Evolutionary conservation across 2,329 filamentous ascomycete species (phyloP).

Genomic region (Phymatotrichopsis omnivora): DNA sequence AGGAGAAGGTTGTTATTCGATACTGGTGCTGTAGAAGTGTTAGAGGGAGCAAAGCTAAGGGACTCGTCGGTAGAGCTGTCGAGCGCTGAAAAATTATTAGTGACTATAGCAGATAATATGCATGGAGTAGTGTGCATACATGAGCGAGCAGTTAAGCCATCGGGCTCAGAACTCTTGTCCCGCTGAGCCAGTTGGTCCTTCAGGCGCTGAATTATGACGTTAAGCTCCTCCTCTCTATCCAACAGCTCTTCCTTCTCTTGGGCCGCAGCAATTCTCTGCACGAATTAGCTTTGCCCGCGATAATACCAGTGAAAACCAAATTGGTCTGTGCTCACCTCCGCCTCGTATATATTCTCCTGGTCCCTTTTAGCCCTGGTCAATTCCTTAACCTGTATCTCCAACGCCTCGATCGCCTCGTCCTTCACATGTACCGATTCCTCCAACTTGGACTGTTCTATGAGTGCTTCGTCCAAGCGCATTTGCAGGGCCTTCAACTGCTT

Average conservation of each 20-base stretch:
- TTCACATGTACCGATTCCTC: slow-evolving; percentile 83
- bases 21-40: slow-evolving; percentile 49
- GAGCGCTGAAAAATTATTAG: slow-evolving; percentile 19
- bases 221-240: slow-evolving; percentile 80
- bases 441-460: slow-evolving; percentile 70
- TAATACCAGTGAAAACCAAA: slow-evolving; percentile 1
- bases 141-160: slow-evolving; percentile 5
- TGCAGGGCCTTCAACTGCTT: slow-evolving; percentile 81
- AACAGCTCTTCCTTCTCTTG: slow-evolving; percentile 82
- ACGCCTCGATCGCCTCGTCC: slow-evolving; percentile 68
- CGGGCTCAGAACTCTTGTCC: slow-evolving; percentile 36
- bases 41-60: slow-evolving; percentile 78
- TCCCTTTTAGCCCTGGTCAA: slow-evolving; percentile 74
- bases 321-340: slow-evolving; percentile 60
- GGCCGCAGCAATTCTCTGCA: slow-evolving; percentile 28
- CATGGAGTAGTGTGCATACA: slow-evolving; percentile 11
- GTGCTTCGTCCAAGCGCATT: slow-evolving; percentile 71
- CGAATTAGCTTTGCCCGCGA: slow-evolving; percentile 17
- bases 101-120: too few relatives aligned
- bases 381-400: slow-evolving; percentile 79
- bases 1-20: slow-evolving; percentile 52
- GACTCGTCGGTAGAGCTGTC: slow-evolving; percentile 56
- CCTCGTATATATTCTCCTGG: slow-evolving; percentile 85
- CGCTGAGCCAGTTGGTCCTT: slow-evolving; percentile 81
- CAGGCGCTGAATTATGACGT: slow-evolving; percentile 76